phyloP scores from a whole-genome alignment of 192 early-diverging fungal species.

The Entomortierella beljakovae region DNA sequence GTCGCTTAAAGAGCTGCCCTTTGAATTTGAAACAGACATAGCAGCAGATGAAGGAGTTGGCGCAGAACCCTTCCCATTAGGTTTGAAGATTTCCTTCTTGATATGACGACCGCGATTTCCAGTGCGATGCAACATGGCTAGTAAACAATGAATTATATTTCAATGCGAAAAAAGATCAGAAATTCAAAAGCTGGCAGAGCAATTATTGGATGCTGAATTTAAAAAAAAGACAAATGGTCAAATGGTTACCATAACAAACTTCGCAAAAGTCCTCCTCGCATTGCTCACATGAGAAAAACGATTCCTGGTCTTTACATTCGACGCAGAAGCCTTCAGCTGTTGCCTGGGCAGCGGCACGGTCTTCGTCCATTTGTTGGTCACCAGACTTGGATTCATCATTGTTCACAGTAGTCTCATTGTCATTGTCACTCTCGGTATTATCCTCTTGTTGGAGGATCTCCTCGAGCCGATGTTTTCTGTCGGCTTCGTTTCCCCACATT shows the following conservation, averaged over 20 bases:
- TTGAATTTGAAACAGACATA: slow-evolving; percentile 25
- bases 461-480: slow-evolving; percentile 53
- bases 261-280: slow-evolving; percentile 92
- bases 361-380: slow-evolving; percentile 31
- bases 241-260: slow-evolving; percentile 76
- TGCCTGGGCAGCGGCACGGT: slow-evolving; percentile 47
- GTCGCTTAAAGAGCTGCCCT: slow-evolving; percentile 37
- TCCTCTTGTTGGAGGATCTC: slow-evolving; percentile 52
- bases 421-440: slow-evolving; percentile 43
- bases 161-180: neutral
- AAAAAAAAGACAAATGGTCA: neutral
- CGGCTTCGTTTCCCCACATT: slow-evolving; percentile 43
- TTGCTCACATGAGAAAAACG: slow-evolving; percentile 79
- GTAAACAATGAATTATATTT: neutral
- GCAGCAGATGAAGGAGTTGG: slow-evolving; percentile 18
- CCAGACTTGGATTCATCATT: slow-evolving; percentile 17
- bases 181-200: neutral
- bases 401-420: slow-evolving; percentile 16
- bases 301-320: slow-evolving; percentile 87
- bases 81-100: slow-evolving; percentile 51
- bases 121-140: slow-evolving; percentile 84
- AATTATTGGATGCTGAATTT: neutral
- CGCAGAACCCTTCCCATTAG: slow-evolving; percentile 7
- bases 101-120: slow-evolving; percentile 74
- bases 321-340: slow-evolving; percentile 84